A percentile compares a stretch with the other conserved stretches of the same genome.
phyloP scores from a whole-genome alignment of 225 moss, liverwort and hornwort genomes.

The Antitrichia curtipendula region DNA sequence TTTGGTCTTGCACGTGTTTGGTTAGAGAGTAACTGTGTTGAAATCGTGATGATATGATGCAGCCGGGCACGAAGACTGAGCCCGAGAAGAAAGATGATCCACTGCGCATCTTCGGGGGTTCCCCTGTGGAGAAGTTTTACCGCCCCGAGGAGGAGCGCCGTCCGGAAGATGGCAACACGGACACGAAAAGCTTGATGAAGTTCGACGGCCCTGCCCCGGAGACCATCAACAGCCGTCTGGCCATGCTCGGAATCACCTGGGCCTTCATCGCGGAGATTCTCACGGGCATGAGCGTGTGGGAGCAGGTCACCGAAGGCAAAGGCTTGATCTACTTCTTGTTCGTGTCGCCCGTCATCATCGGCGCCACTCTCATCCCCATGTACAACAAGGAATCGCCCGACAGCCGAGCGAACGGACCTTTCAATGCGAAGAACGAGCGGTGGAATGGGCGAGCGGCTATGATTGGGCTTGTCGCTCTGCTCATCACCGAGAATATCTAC shows the following conservation, averaged over 20 bases:
- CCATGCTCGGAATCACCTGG: constrained; percentile 80
- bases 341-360: constrained; percentile 44
- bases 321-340: constrained; percentile 58
- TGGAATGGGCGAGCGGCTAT: constrained; percentile 80
- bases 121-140: constrained; percentile 44
- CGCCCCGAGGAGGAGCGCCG: constrained; percentile 64
- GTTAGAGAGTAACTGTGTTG: not conserved
- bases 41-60: not conserved
- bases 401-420: constrained; percentile 33
- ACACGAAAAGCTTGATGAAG: constrained; percentile 42
- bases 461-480: constrained; percentile 43
- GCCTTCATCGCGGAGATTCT: constrained; percentile 37
- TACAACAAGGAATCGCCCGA: constrained; percentile 62
- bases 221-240: constrained; percentile 71
- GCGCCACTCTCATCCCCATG: constrained; percentile 61
- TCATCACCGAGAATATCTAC: constrained; percentile 32
- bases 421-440: constrained; percentile 62
- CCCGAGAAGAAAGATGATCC: constrained; percentile 23
- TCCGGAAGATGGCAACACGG: constrained; percentile 54
- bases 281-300: constrained; percentile 30
- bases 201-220: constrained; percentile 78
- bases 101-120: constrained; percentile 13
- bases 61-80: constrained; percentile 49
- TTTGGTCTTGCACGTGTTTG: no score
- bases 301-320: constrained; percentile 29